Base-by-base conservation (phyloP, 225 moss, liverwort and hornwort genomes). In the Pseudisothecium myosuroides region DNA sequence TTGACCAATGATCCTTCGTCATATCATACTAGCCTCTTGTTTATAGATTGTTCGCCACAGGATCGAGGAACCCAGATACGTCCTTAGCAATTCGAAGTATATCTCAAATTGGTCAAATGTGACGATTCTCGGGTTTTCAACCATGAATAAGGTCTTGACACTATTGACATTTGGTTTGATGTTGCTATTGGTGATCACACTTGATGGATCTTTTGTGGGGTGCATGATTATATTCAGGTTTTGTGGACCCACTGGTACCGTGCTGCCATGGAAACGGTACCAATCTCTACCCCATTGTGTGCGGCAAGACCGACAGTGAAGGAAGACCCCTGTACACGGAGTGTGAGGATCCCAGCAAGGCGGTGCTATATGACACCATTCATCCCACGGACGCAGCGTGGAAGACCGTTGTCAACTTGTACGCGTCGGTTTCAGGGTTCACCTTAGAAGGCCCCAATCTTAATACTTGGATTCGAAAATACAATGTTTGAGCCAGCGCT, bases 391-490 rank as follows among this genome's bases (percentile, higher is more conserved):
- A 92, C 22, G 92, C 91, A 2, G 89, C 89, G 0, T 72, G 69
- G 26, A 93, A 91, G 76, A 37, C 43, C 2, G 1, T 91, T 5
- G 24, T 93, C 43, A 43, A 92, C 11, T 82, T 91, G 10, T 93
- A 64, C 28, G 76, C 88, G 0, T 23, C 65, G 4, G 85, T 83
- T 11, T 36, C 55, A 7, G 91, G 91, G 20, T 93, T 82, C 29
- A 92, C 92, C 7, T 37, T 59, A 17, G 86, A 87, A 75, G 91
- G 92, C 14, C 91, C 92, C 3, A 77, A 39, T 73, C 89, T 92
- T 17, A 26, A 36, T 4, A 65, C 85, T 43, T 93, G 93, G 93
- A 93, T 89, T 19, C 26, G 2, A 39, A 85, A 65, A 32, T 85
- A 82, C 62, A 59, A 88, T 10, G 87, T 91, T 81, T 89, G 82